Conservation (phyloP, 805 yeast species). For the Wickerhamiella australiensis region DNA sequence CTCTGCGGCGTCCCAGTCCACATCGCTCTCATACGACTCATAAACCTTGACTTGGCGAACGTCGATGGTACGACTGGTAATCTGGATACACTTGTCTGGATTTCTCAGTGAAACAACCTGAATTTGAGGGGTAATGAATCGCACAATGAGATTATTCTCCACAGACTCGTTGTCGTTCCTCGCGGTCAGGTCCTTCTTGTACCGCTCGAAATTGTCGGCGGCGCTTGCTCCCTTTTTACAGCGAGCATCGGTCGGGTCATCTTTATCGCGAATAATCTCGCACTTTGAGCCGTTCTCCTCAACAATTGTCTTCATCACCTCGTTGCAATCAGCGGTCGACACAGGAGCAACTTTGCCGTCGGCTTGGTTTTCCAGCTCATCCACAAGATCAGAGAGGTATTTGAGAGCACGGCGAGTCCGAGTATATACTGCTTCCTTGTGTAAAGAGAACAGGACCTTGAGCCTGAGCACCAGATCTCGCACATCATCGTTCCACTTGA, state of each 20-base stretch:
- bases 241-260: not conserved
- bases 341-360: not conserved
- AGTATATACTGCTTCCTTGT: conserved; percentile 35
- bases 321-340: not conserved
- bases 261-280: not conserved
- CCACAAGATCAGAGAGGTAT: conserved; percentile 40
- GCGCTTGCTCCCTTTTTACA: not conserved
- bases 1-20: conserved; percentile 34
- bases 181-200: conserved; percentile 34
- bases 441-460: conserved; percentile 37
- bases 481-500: conserved; percentile 66
- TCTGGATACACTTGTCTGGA: conserved; percentile 47
- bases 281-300: not conserved
- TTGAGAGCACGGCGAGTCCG: conserved; percentile 39
- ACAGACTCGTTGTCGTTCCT: conserved; percentile 30
- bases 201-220: conserved; percentile 10
- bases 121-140: conserved; percentile 69
- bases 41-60: conserved; percentile 55
- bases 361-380: conserved; percentile 25
- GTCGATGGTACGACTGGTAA: conserved; percentile 65
- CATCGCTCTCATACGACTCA: conserved; percentile 31
- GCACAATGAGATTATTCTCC: conserved; percentile 47
- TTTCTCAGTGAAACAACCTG: conserved; percentile 48
- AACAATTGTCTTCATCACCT: not conserved
- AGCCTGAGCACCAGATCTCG: conserved; percentile 55